Percentiles rank a stretch among this genome's conserved stretches.
Conservation (phyloP, 169 alveolate species). For the Plasmodium inui region DNA sequence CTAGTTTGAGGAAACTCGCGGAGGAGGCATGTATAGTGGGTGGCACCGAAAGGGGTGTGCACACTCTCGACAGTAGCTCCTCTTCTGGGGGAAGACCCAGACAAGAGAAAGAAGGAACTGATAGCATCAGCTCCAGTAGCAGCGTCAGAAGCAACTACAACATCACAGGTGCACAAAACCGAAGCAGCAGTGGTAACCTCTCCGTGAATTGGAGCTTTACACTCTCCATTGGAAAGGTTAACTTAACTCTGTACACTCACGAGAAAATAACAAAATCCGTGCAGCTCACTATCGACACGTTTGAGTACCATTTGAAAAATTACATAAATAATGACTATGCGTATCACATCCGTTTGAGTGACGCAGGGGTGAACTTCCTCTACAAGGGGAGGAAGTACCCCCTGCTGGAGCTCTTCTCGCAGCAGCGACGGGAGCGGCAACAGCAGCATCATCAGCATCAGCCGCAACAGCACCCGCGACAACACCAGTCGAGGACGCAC, state of each 20-base stretch:
- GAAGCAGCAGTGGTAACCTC: neutral
- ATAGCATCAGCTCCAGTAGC: neutral
- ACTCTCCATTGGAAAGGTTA: neutral
- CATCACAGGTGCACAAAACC: neutral
- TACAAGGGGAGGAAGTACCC: conserved; percentile 52
- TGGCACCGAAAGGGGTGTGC: neutral
- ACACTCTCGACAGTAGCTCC: neutral
- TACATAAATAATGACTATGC: conserved; percentile 57
- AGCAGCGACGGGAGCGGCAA: neutral
- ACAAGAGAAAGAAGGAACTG: neutral
- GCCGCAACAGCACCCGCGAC: neutral
- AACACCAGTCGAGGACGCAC: neutral
- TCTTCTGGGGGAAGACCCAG: neutral
- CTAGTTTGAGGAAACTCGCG: conserved; percentile 25
- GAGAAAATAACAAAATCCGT: conserved; percentile 21
- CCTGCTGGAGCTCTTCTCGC: conserved; percentile 3
- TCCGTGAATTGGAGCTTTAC: conserved; percentile 18
- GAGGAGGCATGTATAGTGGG: neutral
- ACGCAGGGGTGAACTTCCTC: neutral
- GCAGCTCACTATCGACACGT: neutral
- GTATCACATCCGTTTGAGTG: conserved; percentile 16
- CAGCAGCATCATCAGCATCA: too few species aligned
- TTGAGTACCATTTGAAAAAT: conserved; percentile 7
- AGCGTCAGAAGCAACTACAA: neutral
- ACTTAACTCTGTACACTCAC: neutral